Base-by-base conservation (phyloP, 139 green algal genomes). In the Deuterostichococcus epilithicus region DNA sequence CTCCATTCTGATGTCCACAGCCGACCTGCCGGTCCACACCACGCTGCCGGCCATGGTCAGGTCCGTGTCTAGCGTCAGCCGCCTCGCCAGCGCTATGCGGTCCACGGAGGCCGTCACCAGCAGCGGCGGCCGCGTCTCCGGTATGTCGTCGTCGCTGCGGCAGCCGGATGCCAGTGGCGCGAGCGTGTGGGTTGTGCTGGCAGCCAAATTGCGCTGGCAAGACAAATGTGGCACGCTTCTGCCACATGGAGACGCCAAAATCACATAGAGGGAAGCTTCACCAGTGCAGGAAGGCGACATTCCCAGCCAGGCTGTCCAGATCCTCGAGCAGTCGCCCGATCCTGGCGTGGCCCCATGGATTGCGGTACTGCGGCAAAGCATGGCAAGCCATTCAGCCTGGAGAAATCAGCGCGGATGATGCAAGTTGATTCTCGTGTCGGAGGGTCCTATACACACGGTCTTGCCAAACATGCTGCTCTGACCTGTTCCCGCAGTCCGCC, bases 301-400 rank as follows among this genome's bases (percentile, higher is more conserved):
- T 93, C 30, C 91, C 93, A 0, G 91, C 90, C 45, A 97, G 75
- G 1, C 77, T 87, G 76, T 97, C 92, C 42, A 97, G 78, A 73
- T 97, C 93, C 75, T 97, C 93, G 38, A 97, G 82, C 30, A 97
- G 52, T 15, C 88, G 76, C 0, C 91, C 93, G 23, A 97, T 83
- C 25, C 92, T 78, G 32, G 94, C 82, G 34, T 73, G 71, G 23
- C 82, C 83, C 89, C 89, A 97, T 3, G 92, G 92, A 36, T 92
- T 94, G 15, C 86, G 71, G 81, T 95, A 96, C 84, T 92, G 83
- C 72, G 74, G 22, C 22, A 32, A 10, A 13, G 34, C 30, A 72
- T 2, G 30, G 13, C 28, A 66, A 36, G 36, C 33, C 35, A 26
- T 13, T 60, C 59, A 68, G 59, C 26, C 22, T 52, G 75, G 44